phyloP scores from a whole-genome alignment of 352 stramenopile genomes.

The Phytophthora rubi region DNA sequence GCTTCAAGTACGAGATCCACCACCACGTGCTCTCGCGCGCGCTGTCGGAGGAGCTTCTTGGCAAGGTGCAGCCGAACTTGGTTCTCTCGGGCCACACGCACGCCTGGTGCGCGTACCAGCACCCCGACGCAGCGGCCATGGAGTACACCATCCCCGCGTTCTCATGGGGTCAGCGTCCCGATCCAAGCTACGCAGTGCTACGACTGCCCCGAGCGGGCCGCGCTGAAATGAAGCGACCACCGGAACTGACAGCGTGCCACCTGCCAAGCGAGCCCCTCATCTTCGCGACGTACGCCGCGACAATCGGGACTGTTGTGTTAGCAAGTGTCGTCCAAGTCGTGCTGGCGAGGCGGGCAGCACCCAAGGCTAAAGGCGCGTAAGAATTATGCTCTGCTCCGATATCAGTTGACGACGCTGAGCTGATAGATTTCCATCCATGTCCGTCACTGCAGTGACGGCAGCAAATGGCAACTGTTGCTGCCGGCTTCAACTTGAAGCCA shows the following conservation, averaged over 20 bases:
- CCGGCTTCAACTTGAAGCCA: neutral
- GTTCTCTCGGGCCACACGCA: slow-evolving; percentile 83
- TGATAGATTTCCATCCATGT: slow-evolving; percentile 8
- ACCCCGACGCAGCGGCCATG: slow-evolving; percentile 26
- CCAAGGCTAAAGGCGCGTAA: slow-evolving; percentile 17
- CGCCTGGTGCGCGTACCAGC: slow-evolving; percentile 64
- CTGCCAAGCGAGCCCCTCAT: slow-evolving; percentile 47
- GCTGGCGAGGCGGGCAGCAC: neutral
- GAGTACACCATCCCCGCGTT: slow-evolving; percentile 83
- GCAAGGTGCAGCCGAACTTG: slow-evolving; percentile 50
- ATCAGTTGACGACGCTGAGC: neutral
- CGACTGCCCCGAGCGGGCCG: slow-evolving; percentile 15
- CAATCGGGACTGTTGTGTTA: slow-evolving; percentile 20
- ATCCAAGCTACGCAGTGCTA: slow-evolving; percentile 77
- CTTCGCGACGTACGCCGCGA: slow-evolving; percentile 46
- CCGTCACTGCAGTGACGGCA: neutral
- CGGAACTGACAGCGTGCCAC: slow-evolving; percentile 35
- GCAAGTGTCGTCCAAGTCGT: slow-evolving; percentile 21
- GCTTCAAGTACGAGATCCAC: slow-evolving; percentile 64
- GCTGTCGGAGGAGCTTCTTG: slow-evolving; percentile 60
- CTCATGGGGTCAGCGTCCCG: slow-evolving; percentile 78
- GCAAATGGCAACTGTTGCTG: neutral
- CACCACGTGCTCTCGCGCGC: slow-evolving; percentile 72
- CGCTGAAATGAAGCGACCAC: neutral
- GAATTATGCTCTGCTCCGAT: no score